A percentile compares a stretch with the other conserved stretches of the same genome.
phyloP scores from a whole-genome alignment of 1,284 basidiomycete species.

The Moesziomyces sp. region DNA sequence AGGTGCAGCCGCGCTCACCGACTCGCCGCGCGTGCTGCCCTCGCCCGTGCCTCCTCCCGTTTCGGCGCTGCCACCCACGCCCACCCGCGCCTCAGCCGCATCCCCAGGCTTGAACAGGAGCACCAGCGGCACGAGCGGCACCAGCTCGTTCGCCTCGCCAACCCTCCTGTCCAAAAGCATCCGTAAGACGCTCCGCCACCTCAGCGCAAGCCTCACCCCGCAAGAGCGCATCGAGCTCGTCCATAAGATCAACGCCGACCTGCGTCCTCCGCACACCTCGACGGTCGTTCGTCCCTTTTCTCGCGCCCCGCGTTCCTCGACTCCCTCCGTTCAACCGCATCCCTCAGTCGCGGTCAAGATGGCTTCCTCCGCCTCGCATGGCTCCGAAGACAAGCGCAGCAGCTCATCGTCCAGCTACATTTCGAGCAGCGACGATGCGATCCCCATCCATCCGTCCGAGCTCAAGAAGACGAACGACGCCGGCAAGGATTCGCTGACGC shows the following conservation, averaged over 20 bases:
- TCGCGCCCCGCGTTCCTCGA: not conserved
- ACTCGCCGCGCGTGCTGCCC: constrained; percentile 21
- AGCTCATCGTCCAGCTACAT: too few relatives aligned
- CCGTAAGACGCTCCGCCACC: constrained; percentile 11
- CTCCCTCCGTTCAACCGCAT: not conserved
- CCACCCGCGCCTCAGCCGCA: not conserved
- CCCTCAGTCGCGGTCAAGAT: not conserved
- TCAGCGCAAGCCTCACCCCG: constrained; percentile 13
- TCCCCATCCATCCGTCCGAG: not conserved
- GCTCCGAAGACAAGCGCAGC: not conserved
- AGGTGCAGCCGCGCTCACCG: not conserved
- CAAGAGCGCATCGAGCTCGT: constrained; percentile 22
- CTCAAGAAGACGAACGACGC: not conserved
- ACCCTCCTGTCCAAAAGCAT: constrained; percentile 11
- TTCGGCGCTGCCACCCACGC: constrained; percentile 29
- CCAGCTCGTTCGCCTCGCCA: constrained; percentile 3
- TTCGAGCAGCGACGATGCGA: too few relatives aligned
- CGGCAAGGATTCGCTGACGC: constrained; percentile 2
- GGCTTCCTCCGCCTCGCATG: not conserved
- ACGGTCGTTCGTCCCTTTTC: constrained; percentile 3
- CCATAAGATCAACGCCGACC: constrained; percentile 18
- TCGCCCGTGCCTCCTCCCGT: constrained; percentile 33
- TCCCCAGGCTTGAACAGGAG: constrained; percentile 1
- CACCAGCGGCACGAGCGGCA: not conserved
- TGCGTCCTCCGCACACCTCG: constrained; percentile 10